Percentiles rank a stretch among this genome's conserved stretches.
Conservation (phyloP, 148 eudicot species). For the Dianthus caryophyllus region DNA sequence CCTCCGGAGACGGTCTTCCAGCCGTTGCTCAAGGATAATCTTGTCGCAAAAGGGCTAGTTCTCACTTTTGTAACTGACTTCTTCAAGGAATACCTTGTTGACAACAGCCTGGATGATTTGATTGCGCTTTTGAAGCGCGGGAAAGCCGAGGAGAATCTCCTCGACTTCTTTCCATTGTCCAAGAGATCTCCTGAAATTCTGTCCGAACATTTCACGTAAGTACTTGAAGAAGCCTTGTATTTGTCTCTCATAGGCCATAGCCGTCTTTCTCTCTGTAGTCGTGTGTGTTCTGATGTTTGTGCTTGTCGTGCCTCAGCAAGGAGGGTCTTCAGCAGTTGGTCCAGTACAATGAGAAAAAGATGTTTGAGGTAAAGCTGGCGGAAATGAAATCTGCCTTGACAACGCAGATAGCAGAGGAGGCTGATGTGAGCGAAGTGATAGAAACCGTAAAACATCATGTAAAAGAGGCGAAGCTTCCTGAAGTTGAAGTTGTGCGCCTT, state of each 20-base stretch:
- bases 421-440: slow-evolving; percentile 77
- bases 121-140: slow-evolving; percentile 84
- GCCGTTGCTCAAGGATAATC: slow-evolving; percentile 94
- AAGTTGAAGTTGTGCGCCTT: slow-evolving; percentile 76
- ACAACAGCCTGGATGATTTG: slow-evolving; percentile 91
- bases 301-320: slow-evolving; percentile 42
- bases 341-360: slow-evolving; percentile 82
- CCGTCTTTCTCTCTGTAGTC: not conserved
- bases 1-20: slow-evolving; percentile 97
- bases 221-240: slow-evolving; percentile 13
- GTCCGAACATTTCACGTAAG: slow-evolving; percentile 96
- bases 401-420: slow-evolving; percentile 82
- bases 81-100: slow-evolving; percentile 89
- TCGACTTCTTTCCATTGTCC: slow-evolving; percentile 78
- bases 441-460: slow-evolving; percentile 83
- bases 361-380: slow-evolving; percentile 86
- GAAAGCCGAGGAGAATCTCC: slow-evolving; percentile 82
- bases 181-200: slow-evolving; percentile 79
- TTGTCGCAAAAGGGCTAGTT: slow-evolving; percentile 90
- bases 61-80: slow-evolving; percentile 87
- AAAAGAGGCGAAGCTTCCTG: slow-evolving; percentile 94
- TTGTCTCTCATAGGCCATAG: no score
- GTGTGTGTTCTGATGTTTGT: slow-evolving; percentile 3
- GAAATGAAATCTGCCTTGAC: slow-evolving; percentile 93
- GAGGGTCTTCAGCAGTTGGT: slow-evolving; percentile 72